Evolutionary conservation across 1,284 basidiomycete species (phyloP), one percentile per base, ranked within the genome.

Genomic region (Malassezia caprae): DNA sequence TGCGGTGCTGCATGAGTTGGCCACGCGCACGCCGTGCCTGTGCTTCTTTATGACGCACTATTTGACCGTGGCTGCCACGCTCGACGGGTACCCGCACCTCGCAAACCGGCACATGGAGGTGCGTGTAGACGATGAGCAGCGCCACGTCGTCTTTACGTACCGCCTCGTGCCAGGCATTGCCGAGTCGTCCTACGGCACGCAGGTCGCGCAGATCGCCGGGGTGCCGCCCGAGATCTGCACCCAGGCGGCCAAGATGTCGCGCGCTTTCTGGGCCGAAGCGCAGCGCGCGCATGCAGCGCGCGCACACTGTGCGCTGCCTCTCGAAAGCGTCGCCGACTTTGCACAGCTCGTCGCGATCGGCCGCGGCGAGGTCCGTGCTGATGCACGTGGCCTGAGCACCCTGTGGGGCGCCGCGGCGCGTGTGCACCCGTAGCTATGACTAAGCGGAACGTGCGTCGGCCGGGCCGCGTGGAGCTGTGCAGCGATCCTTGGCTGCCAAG

Each of bases 141-240:
- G 64, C 30, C 62, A 73, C 42, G 72, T 74, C 34, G 44, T 73
- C 27, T 74, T 74, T 42, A 74, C 72, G 58, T 74, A 74, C 49
- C 64, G 65, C 24, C 62, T 74, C 8, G 64, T 73, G n/a, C 56
- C 59, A 21, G 72, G 72, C 45, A 84, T 86, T 35, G 91, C 91
- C 1, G 83, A 86, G 53, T 89, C 87, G 4, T 93, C 89, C 1
- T 94, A 96, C 69, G 91, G 72, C 26, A 74, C 70, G 4, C 67
- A 74, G 48, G 72, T 74, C 26, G 72, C 72, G 5, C 66, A 64
- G 2, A 60, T 74, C 4, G 72, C 72, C 2, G 72, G 72, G 8
- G 67, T 74, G 28, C 72, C 69, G 12, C 51, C 56, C 35, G 62
- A 55, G 31, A 67, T 74, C 40, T 73, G 70, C 56, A 62, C 66